Base-by-base conservation (phyloP, 2,329 filamentous ascomycete species). In the Fusarium sp. region DNA sequence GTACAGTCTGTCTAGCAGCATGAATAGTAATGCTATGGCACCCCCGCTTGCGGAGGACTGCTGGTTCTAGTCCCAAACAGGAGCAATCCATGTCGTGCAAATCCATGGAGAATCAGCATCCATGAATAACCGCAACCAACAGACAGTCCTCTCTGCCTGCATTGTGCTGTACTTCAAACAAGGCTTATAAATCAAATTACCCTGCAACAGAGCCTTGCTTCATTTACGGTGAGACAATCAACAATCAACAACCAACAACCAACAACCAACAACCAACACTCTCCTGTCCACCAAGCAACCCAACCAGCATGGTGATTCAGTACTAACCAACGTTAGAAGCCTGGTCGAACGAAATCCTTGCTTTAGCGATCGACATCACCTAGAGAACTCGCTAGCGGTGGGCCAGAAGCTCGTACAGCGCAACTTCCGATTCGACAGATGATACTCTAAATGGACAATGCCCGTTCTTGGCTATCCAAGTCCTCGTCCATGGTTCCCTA, bases 331-430 rank as follows among this genome's bases (percentile, higher is more conserved):
- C n/a, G n/a, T 41, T 47, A 45, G 37, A 53, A 58, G 13, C 42
- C 23, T 21, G 37, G 38, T 50, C 59, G 39, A 62, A 49, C 31
- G 32, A 17, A 17, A 33, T 36, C 48, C 56, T 17, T 48, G 37
- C 29, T 35, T 45, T 25, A 39, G 8, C 14, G 58, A 63, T 63
- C 59, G 15, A 25, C 57, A 46, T 25, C 17, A 27, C 27, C 21
- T 19, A 14, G 25, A 51, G n/a, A 14, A 41, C 32, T 51, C 61
- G 61, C 49, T 57, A 29, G 35, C 27, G 21, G 35, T 27, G 13
- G 31, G 14, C 49, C 37, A 31, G 27, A 43, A 21, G 13, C 17
- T 25, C 29, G 8, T 10, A 13, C 14, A 41, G 27, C 46, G 31
- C 7, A 10, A 17, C 14, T 21, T 41, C 44, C 54, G 31, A 53